Conservation (phyloP, 2,329 filamentous ascomycete genomes). For the Parascedosporium putredinis region DNA sequence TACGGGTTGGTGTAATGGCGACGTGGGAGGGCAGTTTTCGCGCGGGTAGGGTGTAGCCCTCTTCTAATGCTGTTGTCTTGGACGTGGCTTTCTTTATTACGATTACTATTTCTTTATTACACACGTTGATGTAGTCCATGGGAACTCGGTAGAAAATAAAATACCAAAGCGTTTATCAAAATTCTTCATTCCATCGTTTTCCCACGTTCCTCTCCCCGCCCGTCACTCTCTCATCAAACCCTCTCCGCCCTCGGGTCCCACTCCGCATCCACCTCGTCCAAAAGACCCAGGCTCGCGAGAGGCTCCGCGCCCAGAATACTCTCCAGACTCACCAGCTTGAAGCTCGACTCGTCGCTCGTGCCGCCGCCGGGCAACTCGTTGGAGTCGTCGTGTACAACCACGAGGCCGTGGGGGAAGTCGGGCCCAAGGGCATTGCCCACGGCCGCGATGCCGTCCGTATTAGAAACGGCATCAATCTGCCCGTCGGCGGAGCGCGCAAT, state of each 20-base stretch:
- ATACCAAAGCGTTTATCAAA: no score
- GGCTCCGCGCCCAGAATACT: constrained; percentile 24
- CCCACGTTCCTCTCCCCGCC: no score
- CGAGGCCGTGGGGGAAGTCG: constrained; percentile 30
- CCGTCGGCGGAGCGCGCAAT: constrained; percentile 29
- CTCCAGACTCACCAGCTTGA: constrained; percentile 35
- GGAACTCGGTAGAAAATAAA: no score
- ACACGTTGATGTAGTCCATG: no score
- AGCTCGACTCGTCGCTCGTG: constrained; percentile 35
- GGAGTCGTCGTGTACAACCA: constrained; percentile 43
- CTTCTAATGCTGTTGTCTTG: no score
- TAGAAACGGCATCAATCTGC: constrained; percentile 37
- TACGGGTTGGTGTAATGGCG: no score
- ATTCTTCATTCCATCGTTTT: no score
- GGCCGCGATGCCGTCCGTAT: constrained; percentile 40
- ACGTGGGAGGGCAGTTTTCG: no score
- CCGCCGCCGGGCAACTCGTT: constrained; percentile 36
- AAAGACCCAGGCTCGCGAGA: background rate
- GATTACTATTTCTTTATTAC: no score
- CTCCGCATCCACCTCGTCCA: constrained; percentile 3
- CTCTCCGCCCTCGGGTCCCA: constrained; percentile 5
- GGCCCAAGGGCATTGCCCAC: constrained; percentile 31
- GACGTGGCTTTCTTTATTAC: no score
- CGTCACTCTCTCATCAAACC: background rate
- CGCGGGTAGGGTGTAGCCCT: no score